A percentile compares a stretch with the other conserved stretches of the same genome.
These are phyloP conservation scores for Erythrophleum fordii DNA, from an alignment of 306 rosid genomes.

Conservation along the genomic window DNA sequence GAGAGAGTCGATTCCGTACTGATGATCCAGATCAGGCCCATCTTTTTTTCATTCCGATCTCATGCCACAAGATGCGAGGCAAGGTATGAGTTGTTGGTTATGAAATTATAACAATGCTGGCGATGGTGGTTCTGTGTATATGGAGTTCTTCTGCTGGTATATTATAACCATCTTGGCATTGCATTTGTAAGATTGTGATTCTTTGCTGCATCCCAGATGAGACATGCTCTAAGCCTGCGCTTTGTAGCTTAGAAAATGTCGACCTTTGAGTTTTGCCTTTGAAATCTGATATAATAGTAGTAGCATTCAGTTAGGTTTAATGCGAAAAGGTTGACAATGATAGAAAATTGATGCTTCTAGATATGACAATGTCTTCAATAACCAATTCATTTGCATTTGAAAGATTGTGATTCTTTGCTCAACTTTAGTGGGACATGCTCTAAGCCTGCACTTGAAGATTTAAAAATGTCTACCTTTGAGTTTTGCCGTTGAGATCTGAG, in stretches of 20 bases:
- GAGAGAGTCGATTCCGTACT: slow-evolving; percentile 82
- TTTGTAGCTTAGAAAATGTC: background rate
- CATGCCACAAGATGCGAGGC: slow-evolving; percentile 98
- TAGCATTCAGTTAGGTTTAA: background rate
- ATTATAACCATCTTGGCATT: too few relatives aligned
- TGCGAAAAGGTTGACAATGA: background rate
- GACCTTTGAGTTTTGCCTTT: background rate
- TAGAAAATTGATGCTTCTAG: background rate
- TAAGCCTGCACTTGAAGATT: background rate
- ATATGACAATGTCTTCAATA: background rate
- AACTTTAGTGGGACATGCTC: background rate
- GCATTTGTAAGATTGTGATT: background rate
- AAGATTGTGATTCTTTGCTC: background rate
- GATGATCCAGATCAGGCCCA: slow-evolving; percentile 82
- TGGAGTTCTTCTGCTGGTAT: background rate
- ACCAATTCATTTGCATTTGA: background rate
- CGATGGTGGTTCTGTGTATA: background rate
- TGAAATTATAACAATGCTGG: background rate
- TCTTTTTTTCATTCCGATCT: slow-evolving; percentile 91
- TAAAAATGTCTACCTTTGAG: background rate
- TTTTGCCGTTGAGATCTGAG: slow-evolving; percentile 35
- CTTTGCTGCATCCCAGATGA: background rate
- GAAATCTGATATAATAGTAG: slow-evolving; percentile 35
- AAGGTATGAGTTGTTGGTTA: slow-evolving; percentile 56
- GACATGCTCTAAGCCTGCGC: background rate